phyloP scores from a whole-genome alignment of 805 yeast species.

The Debaryomyces castellii region DNA sequence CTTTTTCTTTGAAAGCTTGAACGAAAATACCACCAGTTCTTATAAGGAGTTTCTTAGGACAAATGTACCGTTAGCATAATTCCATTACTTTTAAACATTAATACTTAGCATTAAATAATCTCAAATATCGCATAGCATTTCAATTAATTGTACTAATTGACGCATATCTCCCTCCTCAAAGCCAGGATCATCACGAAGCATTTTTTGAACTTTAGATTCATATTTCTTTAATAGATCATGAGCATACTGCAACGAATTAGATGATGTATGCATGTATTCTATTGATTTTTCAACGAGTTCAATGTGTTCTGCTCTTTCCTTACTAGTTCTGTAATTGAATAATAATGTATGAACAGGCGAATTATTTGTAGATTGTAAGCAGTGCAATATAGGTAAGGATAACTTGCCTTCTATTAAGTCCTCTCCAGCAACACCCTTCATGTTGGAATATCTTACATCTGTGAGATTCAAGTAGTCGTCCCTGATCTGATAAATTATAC shows the following conservation, averaged over 20 bases:
- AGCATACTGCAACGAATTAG: slow-evolving; percentile 27
- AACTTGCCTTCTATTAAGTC: slow-evolving; percentile 89
- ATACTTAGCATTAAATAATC: background rate
- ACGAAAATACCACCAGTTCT: background rate
- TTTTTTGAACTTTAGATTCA: slow-evolving; percentile 15
- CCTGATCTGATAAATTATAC: slow-evolving; percentile 78
- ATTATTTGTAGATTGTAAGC: slow-evolving; percentile 14
- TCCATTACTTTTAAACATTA: background rate
- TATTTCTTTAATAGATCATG: slow-evolving; percentile 19
- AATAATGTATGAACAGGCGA: slow-evolving; percentile 25
- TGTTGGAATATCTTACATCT: slow-evolving; percentile 49
- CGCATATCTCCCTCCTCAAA: slow-evolving; percentile 3
- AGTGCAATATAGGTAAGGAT: slow-evolving; percentile 80
- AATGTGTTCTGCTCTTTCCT: slow-evolving; percentile 13
- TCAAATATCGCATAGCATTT: slow-evolving; percentile 17
- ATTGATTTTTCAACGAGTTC: slow-evolving; percentile 19
- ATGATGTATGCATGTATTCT: slow-evolving; percentile 16
- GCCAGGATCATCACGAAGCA: slow-evolving; percentile 7
- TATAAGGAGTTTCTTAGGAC: slow-evolving; percentile 3
- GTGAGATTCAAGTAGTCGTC: slow-evolving; percentile 80
- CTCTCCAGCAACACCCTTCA: slow-evolving; percentile 72
- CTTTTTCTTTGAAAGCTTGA: slow-evolving; percentile 17
- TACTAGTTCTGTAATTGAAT: slow-evolving; percentile 12
- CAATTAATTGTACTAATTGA: slow-evolving; percentile 13
- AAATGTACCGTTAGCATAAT: slow-evolving; percentile 6